Evolutionary conservation across 805 yeast genomes (phyloP), one percentile per base, ranked within the genome.

Genomic region (Blastobotrys americana): DNA sequence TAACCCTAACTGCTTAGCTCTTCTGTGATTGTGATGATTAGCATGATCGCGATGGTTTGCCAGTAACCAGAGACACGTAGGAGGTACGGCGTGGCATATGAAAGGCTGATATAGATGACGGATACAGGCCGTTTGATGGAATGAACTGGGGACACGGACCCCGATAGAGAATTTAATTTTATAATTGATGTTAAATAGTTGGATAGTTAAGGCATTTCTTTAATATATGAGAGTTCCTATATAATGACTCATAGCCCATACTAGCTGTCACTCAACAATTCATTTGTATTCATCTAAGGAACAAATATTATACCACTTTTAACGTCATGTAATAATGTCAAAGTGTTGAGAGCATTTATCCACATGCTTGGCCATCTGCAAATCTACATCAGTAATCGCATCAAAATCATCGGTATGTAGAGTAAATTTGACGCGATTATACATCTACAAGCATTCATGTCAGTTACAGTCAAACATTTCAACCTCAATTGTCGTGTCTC

Each of bases 351-450:
- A 25, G 31, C 31, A 25, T 13, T 36, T 39, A 23, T 55, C 58
- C 34, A 47, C 42, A 18, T 35, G 35, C 15, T 23, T 25, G 8
- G 57, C 56, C 49, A 52, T 37, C 5, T 28, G 39, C 35, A 46
- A n/a, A 39, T 56, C 56, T 17, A 36, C 34, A 28, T 39, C 31
- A 10, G 53, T 50, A 34, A 55, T 35, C 8, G 42, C 46, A 31
- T 41, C 43, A 5, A 25, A 25, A 36, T 49, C 58, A 44, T 45
- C 41, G 23, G 56, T 54, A 37, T 39, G 45, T 13, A 49, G 40
- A n/a, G 52, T 42, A 18, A 50, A 36, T n/a, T 28, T 44, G 18
- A 52, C 58, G 8, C 41, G 23, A 33, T 52, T 54, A 39, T 54
- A 55, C 2, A 42, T 31, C 55, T 49, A 19, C 21, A 20, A 18